Base-by-base conservation (phyloP, 176 grass and related monocot genomes). In the Zizania latifolia region DNA sequence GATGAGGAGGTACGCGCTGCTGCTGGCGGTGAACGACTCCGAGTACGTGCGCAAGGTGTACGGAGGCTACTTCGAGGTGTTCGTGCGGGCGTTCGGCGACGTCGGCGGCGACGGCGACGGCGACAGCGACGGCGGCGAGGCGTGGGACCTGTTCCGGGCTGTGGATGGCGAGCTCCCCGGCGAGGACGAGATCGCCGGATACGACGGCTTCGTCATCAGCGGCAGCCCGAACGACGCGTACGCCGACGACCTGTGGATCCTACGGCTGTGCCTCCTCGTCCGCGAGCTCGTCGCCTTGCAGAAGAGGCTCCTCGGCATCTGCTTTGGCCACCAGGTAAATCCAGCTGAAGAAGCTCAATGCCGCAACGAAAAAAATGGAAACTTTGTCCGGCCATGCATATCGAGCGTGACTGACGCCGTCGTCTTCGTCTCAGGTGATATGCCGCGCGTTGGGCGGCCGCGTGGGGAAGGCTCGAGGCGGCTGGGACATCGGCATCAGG, bases 201-300 rank as follows among this genome's bases (percentile, higher is more conserved):
- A 98, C 41, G 86, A 92, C 14, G 88, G 91, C 15, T 98, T 98
- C 70, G 84, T 98, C 75, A 89, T 98, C 82, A 98, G 94, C 34
- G 91, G 94, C 34, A 98, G 94, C 70, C 86, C 91, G 1, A 31
- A 94, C 41, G 89, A 94, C 71, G 94, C 94, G 11, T 92, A 92
- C 37, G 81, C 8, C 17, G 63, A 90, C 48, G 94, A 98, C 21
- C 38, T 51, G 34, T 94, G 94, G 94, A 92, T 94, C 36, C 38
- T 87, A 19, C 77, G 70, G 23, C 82, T 98, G 22, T 92, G 91
- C 78, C 60, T 69, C 1, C 86, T 98, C 8, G 50, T 98, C 65
- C 78, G 48, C 44, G 92, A 83, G 2, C 56, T 92, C 11, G 65
- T 92, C 69, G 75, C 75, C 34, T 46, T 67, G 60, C 81, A 71